Evolutionary conservation across 2,329 filamentous ascomycete genomes (phyloP), one percentile per base, ranked within the genome.

Genomic region (Teratosphaeria pseudoeucalypti): DNA sequence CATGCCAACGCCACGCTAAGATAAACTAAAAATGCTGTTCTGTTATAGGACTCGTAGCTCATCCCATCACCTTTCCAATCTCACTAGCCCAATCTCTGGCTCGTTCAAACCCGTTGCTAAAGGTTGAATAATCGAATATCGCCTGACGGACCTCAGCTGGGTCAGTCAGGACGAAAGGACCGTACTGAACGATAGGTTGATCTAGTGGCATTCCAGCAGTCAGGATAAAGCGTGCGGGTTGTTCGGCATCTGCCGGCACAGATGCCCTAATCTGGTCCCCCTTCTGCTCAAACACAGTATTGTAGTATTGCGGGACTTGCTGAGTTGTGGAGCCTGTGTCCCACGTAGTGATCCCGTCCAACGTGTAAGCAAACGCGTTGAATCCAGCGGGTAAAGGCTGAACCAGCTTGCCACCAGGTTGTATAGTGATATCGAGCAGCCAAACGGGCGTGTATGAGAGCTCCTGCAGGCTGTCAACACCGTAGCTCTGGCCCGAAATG

Each of bases 371-470:
- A 70, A 97, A 97, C 1, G 89, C 85, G 73, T 95, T 96, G 90
- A 91, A 97, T 32, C 85, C 87, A 62, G 79, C 76, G 0, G 92
- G 92, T 2, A 97, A 71, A 5, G 82, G 74, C 77, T 97, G 92
- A 26, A 79, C 80, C 65, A 97, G 78, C 61, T 80, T 84, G 54
- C 89, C 91, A 57, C 92, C 92, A 0, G 92, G 91, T 68, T 84
- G 77, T 57, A 97, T 83, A 23, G 83, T 85, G 57, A 96, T 79
- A 72, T 97, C 92, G 53, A 97, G 80, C 63, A 96, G 81, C 92
- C 92, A 97, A n/a, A 97, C 91, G 0, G 94, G 94, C 1, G 92
- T 97, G 75, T 97, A 96, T 14, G 92, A 92, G 53, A 97, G 79
- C 70, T 97, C 92, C 71, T 92, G 85, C 57, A 96, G 83, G 14